phyloP scores from a whole-genome alignment of 768 basidiomycete genomes.

The Suillus variegatus region DNA sequence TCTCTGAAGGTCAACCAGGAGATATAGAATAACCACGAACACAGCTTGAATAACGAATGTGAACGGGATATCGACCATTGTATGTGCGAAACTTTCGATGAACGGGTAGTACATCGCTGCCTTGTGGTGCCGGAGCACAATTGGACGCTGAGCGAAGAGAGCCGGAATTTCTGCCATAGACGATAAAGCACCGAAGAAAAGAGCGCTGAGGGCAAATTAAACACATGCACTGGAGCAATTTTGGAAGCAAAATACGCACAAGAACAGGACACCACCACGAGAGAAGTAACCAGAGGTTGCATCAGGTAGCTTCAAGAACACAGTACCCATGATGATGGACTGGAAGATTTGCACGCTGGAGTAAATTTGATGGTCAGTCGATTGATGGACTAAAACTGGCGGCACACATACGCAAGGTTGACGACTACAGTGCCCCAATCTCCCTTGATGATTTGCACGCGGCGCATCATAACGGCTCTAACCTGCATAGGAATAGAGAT shows the following conservation, averaged over 20 bases:
- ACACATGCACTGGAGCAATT: neutral
- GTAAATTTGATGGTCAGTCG: neutral
- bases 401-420: constrained; percentile 17
- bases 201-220: constrained; percentile 36
- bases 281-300: constrained; percentile 86
- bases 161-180: constrained; percentile 62
- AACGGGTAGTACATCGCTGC: constrained; percentile 56
- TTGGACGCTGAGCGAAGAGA: constrained; percentile 46
- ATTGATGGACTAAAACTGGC: neutral
- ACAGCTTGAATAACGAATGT: constrained; percentile 58
- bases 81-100: constrained; percentile 58
- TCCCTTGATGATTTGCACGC: constrained; percentile 46
- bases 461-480: constrained; percentile 45
- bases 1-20: constrained; percentile 62
- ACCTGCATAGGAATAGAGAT: constrained; percentile 51
- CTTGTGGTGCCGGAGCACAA: constrained; percentile 42
- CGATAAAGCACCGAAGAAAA: constrained; percentile 59
- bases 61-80: constrained; percentile 69
- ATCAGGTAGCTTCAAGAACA: constrained; percentile 71
- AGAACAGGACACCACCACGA: constrained; percentile 80
- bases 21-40: constrained; percentile 69
- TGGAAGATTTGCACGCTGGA: constrained; percentile 40
- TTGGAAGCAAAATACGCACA: constrained; percentile 46
- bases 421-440: constrained; percentile 37
- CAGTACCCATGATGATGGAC: constrained; percentile 68